Evolutionary conservation across 2,329 filamentous ascomycete species (phyloP).

Genomic region (Daldinia eschscholtzii): DNA sequence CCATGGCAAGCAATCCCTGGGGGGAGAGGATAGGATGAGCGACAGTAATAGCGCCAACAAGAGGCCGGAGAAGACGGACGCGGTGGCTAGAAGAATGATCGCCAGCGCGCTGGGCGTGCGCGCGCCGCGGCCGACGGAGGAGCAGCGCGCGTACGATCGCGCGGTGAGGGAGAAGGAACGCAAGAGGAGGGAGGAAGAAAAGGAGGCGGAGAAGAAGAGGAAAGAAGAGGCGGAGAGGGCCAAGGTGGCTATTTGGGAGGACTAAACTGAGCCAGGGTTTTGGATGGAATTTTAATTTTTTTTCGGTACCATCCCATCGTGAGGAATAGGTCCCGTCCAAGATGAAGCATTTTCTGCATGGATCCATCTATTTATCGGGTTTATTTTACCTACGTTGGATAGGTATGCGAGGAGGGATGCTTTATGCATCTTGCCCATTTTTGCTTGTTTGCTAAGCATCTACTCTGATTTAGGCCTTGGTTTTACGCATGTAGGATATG

Average conservation of each 20-base stretch:
- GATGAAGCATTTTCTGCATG: background rate
- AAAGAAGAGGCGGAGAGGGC: slow-evolving; percentile 74
- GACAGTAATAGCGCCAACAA: background rate
- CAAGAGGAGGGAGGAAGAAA: slow-evolving; percentile 79
- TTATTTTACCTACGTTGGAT: background rate
- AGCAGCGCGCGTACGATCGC: slow-evolving; percentile 88
- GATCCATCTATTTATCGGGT: background rate
- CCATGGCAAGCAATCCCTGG: background rate
- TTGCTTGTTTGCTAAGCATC: background rate
- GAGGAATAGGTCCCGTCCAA: too few relatives aligned
- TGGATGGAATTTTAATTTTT: too few relatives aligned
- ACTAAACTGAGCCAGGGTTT: slow-evolving; percentile 54
- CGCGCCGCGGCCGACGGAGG: slow-evolving; percentile 84
- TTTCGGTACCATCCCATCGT: too few relatives aligned
- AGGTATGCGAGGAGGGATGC: background rate
- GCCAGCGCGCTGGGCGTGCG: slow-evolving; percentile 86
- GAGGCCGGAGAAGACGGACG: slow-evolving; percentile 89
- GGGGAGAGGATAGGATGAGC: background rate
- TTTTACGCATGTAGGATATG: background rate
- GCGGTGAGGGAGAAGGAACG: slow-evolving; percentile 87
- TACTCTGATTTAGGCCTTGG: background rate
- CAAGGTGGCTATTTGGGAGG: slow-evolving; percentile 91
- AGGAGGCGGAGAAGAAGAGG: slow-evolving; percentile 70
- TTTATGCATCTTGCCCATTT: background rate
- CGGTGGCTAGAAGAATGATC: slow-evolving; percentile 90